Base-by-base conservation (phyloP, 495 filamentous ascomycete species). In the Aspergillus panamensis region DNA sequence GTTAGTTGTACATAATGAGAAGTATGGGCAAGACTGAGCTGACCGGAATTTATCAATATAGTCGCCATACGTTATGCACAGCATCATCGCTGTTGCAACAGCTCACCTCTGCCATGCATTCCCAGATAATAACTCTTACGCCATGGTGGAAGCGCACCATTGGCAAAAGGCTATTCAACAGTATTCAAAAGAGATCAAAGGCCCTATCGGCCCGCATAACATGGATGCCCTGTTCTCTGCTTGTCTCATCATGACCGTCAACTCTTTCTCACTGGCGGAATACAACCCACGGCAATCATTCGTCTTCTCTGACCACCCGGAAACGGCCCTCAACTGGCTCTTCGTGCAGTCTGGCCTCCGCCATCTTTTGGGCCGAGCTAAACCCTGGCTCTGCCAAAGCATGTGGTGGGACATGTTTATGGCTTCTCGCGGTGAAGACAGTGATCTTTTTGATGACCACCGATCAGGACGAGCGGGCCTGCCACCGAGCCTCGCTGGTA, bases 1-100 rank as follows among this genome's bases (percentile, higher is more conserved):
- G 78, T 77, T 64, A 63, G 68, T 32, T 16, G 20, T 16, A 25
- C 19, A 33, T 55, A 17, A 30, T 40, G 5, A 25, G 17, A 10
- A 14, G 45, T 42, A 16, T 21, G 31, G 20, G 10, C 17, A 31
- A 33, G 12, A 1, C 12, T 48, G 13, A 50, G 16, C 56, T 65
- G 53, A 66, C 56, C 9, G 7, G 16, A 21, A 35, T 16, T 10
- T n/a, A 35, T 12, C 5, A 43, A 40, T 45, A 21, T 48, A 81
- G 77, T 66, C 74, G 16, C 76, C 79, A 2, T 76, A 71, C 55
- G 62, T 80, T 16, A 78, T 80, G 77, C 79, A 81, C 56, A 65
- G 70, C 39, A 65, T 78, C 19, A 67, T 80, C 51, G 75, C 68
- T 3, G 63, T 69, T 20, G 67, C 77, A 53, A 68, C 70, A 17